Percentiles rank a stretch among this genome's conserved stretches.
Evolutionary conservation across 805 yeast genomes (phyloP).

Genomic region (Hanseniaspora guilliermondii): DNA sequence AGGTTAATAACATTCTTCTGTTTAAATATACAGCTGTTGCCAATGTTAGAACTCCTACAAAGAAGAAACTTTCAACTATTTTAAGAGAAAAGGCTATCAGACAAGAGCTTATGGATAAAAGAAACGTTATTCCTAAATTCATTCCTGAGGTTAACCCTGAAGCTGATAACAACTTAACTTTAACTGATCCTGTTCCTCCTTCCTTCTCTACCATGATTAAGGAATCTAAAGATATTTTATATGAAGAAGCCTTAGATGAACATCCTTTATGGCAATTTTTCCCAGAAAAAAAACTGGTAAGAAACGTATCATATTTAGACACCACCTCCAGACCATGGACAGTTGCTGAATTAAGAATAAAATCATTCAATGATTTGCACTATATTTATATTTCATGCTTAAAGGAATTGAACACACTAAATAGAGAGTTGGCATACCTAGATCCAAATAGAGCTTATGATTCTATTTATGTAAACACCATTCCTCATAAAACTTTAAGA

Average conservation of each 20-base stretch:
- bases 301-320: constrained; percentile 44
- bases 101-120: not conserved
- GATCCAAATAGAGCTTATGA: constrained; percentile 23
- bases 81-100: not conserved
- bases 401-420: constrained; percentile 67
- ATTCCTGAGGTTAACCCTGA: constrained; percentile 1
- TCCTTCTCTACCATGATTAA: constrained; percentile 47
- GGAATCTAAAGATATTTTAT: not conserved
- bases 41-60: constrained; percentile 1
- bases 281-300: constrained; percentile 45
- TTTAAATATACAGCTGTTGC: not conserved
- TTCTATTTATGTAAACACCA: constrained; percentile 30
- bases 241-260: constrained; percentile 48
- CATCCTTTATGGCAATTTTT: constrained; percentile 97
- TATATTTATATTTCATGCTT: constrained; percentile 78
- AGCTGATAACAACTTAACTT: constrained; percentile 29
- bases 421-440: constrained; percentile 59
- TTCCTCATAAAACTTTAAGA: constrained; percentile 27
- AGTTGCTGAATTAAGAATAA: constrained; percentile 76
- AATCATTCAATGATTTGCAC: constrained; percentile 85
- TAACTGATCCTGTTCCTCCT: constrained; percentile 79
- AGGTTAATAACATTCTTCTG: not conserved
- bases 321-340: constrained; percentile 68
- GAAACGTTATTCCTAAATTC: not conserved
- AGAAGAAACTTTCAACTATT: not conserved